Percentiles rank a stretch among this genome's conserved stretches.
Conservation (phyloP, 2,329 filamentous ascomycete genomes). For the Aspergillus vadensis region DNA sequence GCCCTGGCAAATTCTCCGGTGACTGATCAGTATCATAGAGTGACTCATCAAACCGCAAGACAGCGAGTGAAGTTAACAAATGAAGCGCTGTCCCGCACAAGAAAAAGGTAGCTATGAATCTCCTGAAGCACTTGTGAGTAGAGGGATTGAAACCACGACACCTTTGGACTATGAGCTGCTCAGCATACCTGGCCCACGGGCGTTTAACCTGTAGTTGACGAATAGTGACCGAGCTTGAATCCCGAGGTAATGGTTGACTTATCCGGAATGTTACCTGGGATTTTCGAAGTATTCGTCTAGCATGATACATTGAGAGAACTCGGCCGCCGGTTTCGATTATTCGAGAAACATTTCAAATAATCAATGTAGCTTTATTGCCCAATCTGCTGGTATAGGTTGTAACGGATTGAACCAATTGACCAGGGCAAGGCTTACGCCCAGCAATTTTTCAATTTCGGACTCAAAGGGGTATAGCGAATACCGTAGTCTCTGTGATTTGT, state of each 20-base stretch:
- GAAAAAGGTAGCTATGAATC: conserved; percentile 32
- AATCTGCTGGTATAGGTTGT: background rate
- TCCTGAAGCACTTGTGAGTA: conserved; percentile 22
- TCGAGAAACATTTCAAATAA: background rate
- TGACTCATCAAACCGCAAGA: conserved; percentile 34
- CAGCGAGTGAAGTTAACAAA: conserved; percentile 35
- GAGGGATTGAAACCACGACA: conserved; percentile 2
- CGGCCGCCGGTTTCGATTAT: conserved; percentile 9
- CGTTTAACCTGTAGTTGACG: conserved; percentile 38
- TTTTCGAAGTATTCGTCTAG: conserved; percentile 32
- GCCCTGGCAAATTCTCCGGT: conserved; percentile 8
- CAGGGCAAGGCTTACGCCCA: background rate
- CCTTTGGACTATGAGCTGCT: background rate
- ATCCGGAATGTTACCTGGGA: conserved; percentile 27
- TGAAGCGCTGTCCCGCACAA: conserved; percentile 38
- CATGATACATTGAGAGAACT: conserved; percentile 36
- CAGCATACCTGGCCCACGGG: conserved; percentile 37
- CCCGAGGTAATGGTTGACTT: conserved; percentile 22
- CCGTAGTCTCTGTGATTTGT: background rate
- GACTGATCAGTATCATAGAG: conserved; percentile 23
- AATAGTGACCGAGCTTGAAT: conserved; percentile 25
- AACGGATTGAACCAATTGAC: background rate
- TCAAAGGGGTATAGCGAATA: background rate
- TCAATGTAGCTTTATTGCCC: background rate
- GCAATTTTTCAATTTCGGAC: background rate